Percentiles rank a stretch among this genome's conserved stretches.
These are phyloP conservation scores for Hyphodiscus sp. DNA, from an alignment of 2,329 filamentous ascomycete genomes.

Conservation along the genomic window DNA sequence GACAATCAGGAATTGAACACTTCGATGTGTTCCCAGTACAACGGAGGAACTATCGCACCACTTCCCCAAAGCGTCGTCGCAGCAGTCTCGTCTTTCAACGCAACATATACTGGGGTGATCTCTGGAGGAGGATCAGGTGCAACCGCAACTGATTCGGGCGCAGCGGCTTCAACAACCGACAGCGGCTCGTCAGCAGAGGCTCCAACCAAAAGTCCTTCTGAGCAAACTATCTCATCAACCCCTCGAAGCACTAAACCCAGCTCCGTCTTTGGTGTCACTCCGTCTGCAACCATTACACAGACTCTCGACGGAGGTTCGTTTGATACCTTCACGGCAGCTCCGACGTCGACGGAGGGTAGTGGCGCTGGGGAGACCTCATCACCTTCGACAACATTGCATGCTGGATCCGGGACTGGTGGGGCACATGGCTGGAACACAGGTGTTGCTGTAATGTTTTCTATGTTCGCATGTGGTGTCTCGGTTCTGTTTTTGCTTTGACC, in stretches of 20 bases:
- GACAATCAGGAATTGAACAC: background rate
- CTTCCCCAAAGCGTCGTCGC: background rate
- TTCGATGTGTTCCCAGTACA: background rate
- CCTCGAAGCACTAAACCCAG: background rate
- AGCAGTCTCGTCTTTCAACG: constrained; percentile 3
- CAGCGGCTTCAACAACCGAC: background rate
- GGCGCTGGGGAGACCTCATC: background rate
- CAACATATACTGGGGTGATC: constrained; percentile 5
- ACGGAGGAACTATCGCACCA: constrained; percentile 6
- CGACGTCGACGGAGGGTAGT: background rate
- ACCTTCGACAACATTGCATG: background rate
- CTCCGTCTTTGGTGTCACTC: background rate
- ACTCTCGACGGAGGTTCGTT: background rate
- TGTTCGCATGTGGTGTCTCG: background rate
- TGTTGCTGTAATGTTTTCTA: background rate
- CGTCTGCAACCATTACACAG: background rate
- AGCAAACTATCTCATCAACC: background rate
- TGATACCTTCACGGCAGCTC: background rate
- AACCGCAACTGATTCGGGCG: background rate
- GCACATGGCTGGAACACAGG: background rate
- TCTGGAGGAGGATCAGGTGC: background rate
- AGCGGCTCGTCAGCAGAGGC: background rate
- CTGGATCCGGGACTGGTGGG: background rate
- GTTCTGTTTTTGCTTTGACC: background rate
- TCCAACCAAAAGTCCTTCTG: background rate